Conservation (phyloP, 2,329 filamentous ascomycete species). For the Phialocephala sp. region DNA sequence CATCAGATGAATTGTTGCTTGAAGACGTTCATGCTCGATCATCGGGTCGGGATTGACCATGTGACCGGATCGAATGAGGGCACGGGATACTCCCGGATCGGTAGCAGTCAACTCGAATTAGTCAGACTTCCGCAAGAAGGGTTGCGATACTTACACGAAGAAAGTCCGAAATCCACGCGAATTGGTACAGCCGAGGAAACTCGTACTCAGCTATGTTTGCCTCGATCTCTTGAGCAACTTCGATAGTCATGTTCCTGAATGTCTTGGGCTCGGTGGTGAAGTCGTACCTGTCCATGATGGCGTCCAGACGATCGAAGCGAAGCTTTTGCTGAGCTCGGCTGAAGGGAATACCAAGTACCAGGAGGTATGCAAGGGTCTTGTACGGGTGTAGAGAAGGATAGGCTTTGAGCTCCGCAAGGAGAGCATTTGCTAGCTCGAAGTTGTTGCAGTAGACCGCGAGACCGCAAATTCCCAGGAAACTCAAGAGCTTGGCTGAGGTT, state of each 20-base stretch:
- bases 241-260: constrained; percentile 23
- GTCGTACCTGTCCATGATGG: constrained; percentile 20
- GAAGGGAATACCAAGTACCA: constrained; percentile 11
- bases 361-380: background rate
- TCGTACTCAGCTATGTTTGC: constrained; percentile 26
- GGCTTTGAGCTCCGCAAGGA: background rate
- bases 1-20: constrained; percentile 25
- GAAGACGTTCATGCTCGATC: constrained; percentile 26
- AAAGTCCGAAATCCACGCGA: constrained; percentile 29
- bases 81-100: constrained; percentile 27
- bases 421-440: background rate
- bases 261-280: constrained; percentile 19
- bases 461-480: constrained; percentile 6
- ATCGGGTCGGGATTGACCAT: constrained; percentile 22
- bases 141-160: constrained; percentile 20
- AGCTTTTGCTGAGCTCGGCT: constrained; percentile 16
- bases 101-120: constrained; percentile 20
- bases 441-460: background rate
- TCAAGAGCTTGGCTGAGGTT: constrained; percentile 8
- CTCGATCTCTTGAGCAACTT: constrained; percentile 28
- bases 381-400: background rate
- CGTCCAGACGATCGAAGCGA: constrained; percentile 19
- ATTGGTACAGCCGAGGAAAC: constrained; percentile 26
- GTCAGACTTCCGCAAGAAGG: background rate
- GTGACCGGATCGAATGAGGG: constrained; percentile 23